Evolutionary conservation across 306 rosid species (phyloP).

Genomic region (Benincasa hispida): DNA sequence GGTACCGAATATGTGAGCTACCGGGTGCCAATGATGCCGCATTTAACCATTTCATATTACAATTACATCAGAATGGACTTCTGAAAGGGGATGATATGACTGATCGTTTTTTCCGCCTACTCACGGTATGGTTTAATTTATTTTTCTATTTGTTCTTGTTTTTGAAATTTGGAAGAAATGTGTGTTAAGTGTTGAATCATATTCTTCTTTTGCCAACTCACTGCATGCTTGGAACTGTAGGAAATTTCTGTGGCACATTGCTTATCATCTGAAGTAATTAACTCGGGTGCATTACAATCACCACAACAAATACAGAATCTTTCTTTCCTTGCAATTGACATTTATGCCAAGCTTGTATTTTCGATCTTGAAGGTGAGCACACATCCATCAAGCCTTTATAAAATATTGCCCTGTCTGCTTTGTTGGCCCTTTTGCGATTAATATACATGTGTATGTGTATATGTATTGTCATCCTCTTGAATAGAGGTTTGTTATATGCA

Average conservation of each 20-base stretch:
- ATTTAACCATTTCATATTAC: slow-evolving; percentile 47
- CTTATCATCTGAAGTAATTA: slow-evolving; percentile 59
- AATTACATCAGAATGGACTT: slow-evolving; percentile 68
- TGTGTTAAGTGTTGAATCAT: neutral
- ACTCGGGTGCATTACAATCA: slow-evolving; percentile 53
- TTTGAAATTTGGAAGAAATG: neutral
- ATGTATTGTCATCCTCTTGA: neutral
- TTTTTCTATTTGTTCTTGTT: neutral
- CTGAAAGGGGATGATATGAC: slow-evolving; percentile 86
- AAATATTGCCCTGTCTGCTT: neutral
- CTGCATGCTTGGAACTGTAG: slow-evolving; percentile 17
- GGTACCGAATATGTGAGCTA: slow-evolving; percentile 82
- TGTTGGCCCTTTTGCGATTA: neutral
- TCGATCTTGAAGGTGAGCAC: slow-evolving; percentile 65
- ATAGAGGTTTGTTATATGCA: neutral
- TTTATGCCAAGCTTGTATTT: slow-evolving; percentile 69
- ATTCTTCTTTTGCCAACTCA: neutral
- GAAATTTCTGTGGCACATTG: slow-evolving; percentile 76
- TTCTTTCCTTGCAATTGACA: slow-evolving; percentile 82
- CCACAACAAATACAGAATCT: slow-evolving; percentile 52
- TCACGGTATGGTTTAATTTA: slow-evolving; percentile 36
- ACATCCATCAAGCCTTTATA: neutral
- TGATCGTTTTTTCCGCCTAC: slow-evolving; percentile 69
- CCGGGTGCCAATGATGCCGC: slow-evolving; percentile 67
- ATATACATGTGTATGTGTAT: too few species aligned